Evolutionary conservation across 2,329 filamentous ascomycete species (phyloP).

Genomic region (Aureobasidium leucospermi): DNA sequence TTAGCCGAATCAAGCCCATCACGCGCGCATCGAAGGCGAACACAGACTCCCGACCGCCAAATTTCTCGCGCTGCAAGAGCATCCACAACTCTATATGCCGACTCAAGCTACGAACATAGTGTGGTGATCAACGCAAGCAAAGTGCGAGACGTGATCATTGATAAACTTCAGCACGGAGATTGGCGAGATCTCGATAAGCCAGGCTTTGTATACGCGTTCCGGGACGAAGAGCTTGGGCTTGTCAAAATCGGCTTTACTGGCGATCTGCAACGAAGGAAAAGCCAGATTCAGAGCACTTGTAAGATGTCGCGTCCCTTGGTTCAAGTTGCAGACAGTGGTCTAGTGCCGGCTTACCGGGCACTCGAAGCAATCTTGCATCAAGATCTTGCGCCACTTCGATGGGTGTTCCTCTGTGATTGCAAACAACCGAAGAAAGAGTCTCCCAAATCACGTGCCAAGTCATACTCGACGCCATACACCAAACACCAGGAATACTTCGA

Average conservation of each 20-base stretch:
- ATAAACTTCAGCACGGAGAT: no score
- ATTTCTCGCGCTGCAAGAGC: no score
- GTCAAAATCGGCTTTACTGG: background rate
- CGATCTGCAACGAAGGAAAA: background rate
- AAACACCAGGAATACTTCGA: background rate
- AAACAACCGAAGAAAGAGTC: no score
- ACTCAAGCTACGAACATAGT: no score
- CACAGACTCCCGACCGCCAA: no score
- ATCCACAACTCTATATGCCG: no score
- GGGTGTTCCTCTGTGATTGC: background rate
- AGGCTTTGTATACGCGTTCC: background rate
- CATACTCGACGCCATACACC: background rate
- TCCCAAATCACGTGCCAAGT: no score
- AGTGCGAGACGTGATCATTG: no score
- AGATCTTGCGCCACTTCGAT: background rate
- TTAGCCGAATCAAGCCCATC: no score
- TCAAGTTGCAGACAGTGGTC: background rate
- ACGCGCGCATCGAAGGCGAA: no score
- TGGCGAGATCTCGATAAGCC: background rate
- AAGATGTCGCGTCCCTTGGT: background rate
- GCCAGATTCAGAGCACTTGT: background rate
- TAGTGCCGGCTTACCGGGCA: background rate
- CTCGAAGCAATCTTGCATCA: background rate
- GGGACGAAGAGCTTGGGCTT: background rate
- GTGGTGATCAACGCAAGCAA: no score